Percentiles rank a stretch among this genome's conserved stretches.
phyloP scores from a whole-genome alignment of 2,329 filamentous ascomycete species.

The Aureobasidium vineae region DNA sequence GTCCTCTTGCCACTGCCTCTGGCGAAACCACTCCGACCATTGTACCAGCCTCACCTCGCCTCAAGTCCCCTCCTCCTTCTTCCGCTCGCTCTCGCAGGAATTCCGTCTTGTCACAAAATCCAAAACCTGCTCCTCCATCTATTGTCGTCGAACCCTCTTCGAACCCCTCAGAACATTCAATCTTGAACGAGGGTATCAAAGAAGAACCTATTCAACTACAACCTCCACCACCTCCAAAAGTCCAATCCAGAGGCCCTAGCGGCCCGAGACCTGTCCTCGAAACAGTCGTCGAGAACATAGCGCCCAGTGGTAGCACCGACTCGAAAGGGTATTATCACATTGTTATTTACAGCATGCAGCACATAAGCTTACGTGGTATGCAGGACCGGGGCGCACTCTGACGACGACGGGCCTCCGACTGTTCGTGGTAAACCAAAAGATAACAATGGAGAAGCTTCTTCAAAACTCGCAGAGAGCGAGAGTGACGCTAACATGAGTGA shows the following conservation, averaged over 20 bases:
- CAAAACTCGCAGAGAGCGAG: slow-evolving; percentile 57
- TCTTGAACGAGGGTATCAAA: slow-evolving; percentile 35
- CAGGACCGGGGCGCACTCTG: slow-evolving; percentile 31
- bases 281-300: slow-evolving; percentile 49
- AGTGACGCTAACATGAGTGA: slow-evolving; percentile 59
- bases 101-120: slow-evolving; percentile 41
- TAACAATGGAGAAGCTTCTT: slow-evolving; percentile 48
- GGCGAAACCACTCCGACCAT: slow-evolving; percentile 58
- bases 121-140: slow-evolving; percentile 44
- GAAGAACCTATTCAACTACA: slow-evolving; percentile 34
- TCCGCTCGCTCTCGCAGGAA: slow-evolving; percentile 46
- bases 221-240: slow-evolving; percentile 40
- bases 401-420: slow-evolving; percentile 33
- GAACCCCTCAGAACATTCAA: slow-evolving; percentile 35
- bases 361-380: slow-evolving; percentile 20
- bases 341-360: not conserved
- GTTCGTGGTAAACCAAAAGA: slow-evolving; percentile 42
- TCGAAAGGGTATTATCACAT: slow-evolving; percentile 15
- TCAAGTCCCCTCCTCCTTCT: slow-evolving; percentile 72
- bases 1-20: slow-evolving; percentile 48
- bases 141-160: slow-evolving; percentile 46
- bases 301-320: slow-evolving; percentile 18
- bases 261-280: slow-evolving; percentile 54
- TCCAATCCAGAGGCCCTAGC: slow-evolving; percentile 40
- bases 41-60: slow-evolving; percentile 70